Evolutionary conservation across 179 eudicot genomes (phyloP).

Genomic region (Corrigiola litoralis): DNA sequence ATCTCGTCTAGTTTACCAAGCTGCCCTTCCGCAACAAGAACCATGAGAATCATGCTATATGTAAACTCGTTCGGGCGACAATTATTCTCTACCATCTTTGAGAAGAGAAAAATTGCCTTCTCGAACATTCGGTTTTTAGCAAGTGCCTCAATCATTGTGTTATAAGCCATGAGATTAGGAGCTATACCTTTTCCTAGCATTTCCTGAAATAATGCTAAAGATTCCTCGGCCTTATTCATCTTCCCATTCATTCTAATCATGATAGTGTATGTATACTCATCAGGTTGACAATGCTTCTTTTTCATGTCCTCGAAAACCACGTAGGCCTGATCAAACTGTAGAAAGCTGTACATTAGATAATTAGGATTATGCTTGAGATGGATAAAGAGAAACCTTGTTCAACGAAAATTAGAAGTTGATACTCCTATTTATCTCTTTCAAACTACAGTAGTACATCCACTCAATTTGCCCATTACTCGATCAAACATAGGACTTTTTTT

Average conservation of each 20-base stretch:
- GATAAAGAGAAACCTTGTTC: not conserved
- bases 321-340: conserved; percentile 71
- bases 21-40: conserved; percentile 71
- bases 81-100: conserved; percentile 72
- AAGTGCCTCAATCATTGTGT: conserved; percentile 76
- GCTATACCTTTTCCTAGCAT: conserved; percentile 68
- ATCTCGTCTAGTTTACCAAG: conserved; percentile 72
- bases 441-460: not conserved
- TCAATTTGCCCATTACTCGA: not conserved
- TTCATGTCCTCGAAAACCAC: conserved; percentile 79
- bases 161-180: conserved; percentile 71
- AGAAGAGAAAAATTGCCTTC: conserved; percentile 60
- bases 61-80: conserved; percentile 90
- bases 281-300: conserved; percentile 66
- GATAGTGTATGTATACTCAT: conserved; percentile 87
- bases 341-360: conserved; percentile 61
- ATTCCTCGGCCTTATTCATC: conserved; percentile 56
- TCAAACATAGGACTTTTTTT: not conserved
- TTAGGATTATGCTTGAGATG: conserved; percentile 22
- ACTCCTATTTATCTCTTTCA: no score
- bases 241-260: conserved; percentile 77
- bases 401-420: not conserved
- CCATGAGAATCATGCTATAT: conserved; percentile 62
- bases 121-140: conserved; percentile 65
- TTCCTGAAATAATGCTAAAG: conserved; percentile 64